Base-by-base conservation (phyloP, 805 yeast species). In the Blastobotrys robertii region DNA sequence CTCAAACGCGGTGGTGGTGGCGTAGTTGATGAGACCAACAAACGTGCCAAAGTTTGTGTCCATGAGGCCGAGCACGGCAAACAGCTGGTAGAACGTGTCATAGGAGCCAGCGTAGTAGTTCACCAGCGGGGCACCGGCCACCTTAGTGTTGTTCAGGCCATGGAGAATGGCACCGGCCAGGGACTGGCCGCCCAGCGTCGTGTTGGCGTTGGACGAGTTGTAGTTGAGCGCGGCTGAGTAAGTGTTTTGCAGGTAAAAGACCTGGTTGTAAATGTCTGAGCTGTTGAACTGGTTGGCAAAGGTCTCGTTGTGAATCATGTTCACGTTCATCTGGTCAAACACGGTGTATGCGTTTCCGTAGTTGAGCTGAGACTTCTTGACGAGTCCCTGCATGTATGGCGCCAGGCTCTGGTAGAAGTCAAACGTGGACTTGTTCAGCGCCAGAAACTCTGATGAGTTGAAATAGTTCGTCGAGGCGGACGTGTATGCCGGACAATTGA, bases 21-120 rank as follows among this genome's bases (percentile, higher is more conserved):
- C 75, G 50, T 71, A 72, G 37, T 65, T 63, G 45, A 74, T 72
- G 64, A 71, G 63, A 15, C 73, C 72, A 11, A 69, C 67, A 57
- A 70, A 72, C 30, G 49, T 49, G 13, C 19, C 35, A 43, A 55
- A 63, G 29, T 62, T 56, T n/a, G 54, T 56, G 22, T 51, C 36
- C 48, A 62, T 55, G 45, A 70, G 50, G 25, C 62, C 63, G 38
- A 67, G 38, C 28, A 67, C 44, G 42, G 65, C 68, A 37, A 57
- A 59, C 34, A 67, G 46, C 53, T 65, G 70, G 59, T 57, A 67
- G 66, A 71, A 68, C 41, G 62, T 63, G 54, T 67, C 66, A 59
- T 52, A 72, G 4, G 76, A 65, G 34, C 75, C 75, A 10, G 72
- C 68, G 50, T 64, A 58, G 52, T 66, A 67, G 54, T 64, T 60